These are phyloP conservation scores for Pyrenula massariospora DNA, from an alignment of 495 filamentous ascomycete genomes.

Conservation along the genomic window DNA sequence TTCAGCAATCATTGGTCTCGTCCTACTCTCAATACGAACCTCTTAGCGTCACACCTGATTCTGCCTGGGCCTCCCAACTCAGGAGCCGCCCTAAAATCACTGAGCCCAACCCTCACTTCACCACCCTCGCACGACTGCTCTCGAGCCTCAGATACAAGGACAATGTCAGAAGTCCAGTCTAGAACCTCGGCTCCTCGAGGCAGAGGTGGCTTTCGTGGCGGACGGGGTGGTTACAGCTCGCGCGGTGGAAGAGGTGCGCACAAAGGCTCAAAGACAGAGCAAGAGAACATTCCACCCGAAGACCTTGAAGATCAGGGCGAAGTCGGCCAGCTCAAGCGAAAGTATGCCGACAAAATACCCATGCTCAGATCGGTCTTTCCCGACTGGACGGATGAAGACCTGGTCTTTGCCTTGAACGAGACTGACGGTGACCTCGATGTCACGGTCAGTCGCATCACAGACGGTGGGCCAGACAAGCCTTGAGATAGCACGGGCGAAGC, in stretches of 20 bases:
- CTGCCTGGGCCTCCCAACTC: slow-evolving; percentile 8
- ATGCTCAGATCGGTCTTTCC: slow-evolving; percentile 84
- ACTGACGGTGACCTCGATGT: slow-evolving; percentile 76
- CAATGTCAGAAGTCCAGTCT: slow-evolving; percentile 89
- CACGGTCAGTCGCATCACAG: slow-evolving; percentile 79
- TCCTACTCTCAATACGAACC: not conserved
- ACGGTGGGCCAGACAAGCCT: slow-evolving; percentile 56
- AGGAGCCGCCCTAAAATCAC: slow-evolving; percentile 6
- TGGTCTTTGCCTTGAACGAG: slow-evolving; percentile 84
- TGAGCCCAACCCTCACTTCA: slow-evolving; percentile 10
- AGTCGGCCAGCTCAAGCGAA: slow-evolving; percentile 80
- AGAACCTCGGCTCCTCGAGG: slow-evolving; percentile 66
- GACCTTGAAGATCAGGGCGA: slow-evolving; percentile 78
- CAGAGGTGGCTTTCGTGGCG: slow-evolving; percentile 70
- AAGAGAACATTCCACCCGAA: slow-evolving; percentile 36
- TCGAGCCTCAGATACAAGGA: slow-evolving; percentile 17
- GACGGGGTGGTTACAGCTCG: slow-evolving; percentile 66
- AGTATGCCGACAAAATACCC: slow-evolving; percentile 61
- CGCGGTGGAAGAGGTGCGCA: slow-evolving; percentile 54
- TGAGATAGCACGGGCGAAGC: slow-evolving; percentile 5
- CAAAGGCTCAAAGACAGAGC: slow-evolving; percentile 53
- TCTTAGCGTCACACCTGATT: not conserved
- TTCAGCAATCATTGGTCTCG: not conserved
- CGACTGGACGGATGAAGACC: slow-evolving; percentile 82
- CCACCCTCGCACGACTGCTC: slow-evolving; percentile 17